Conservation (phyloP, 768 basidiomycete genomes). For the Leccinellum albellum region DNA sequence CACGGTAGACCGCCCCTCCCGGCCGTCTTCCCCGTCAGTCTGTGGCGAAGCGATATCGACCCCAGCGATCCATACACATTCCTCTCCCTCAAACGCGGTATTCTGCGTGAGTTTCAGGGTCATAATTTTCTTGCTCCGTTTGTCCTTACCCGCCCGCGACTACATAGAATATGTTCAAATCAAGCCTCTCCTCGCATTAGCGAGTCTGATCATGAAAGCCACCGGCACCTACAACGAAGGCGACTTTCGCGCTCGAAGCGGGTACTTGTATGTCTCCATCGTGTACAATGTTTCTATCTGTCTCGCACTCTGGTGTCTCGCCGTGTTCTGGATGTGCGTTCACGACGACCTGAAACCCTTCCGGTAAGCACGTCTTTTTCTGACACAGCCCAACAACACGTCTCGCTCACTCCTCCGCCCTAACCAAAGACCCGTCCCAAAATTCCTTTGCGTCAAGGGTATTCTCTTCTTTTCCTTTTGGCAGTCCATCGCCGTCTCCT, state of each 20-base stretch:
- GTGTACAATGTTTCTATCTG: slow-evolving; percentile 83
- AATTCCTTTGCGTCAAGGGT: slow-evolving; percentile 98
- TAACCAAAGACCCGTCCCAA: slow-evolving; percentile 73
- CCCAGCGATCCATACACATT: slow-evolving; percentile 94
- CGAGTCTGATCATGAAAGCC: slow-evolving; percentile 83
- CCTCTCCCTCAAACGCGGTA: slow-evolving; percentile 90
- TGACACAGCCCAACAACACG: not conserved
- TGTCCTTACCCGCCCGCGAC: not conserved
- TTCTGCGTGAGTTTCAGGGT: slow-evolving; percentile 61
- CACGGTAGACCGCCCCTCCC: slow-evolving; percentile 88
- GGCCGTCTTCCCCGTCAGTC: slow-evolving; percentile 79
- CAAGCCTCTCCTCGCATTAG: slow-evolving; percentile 84
- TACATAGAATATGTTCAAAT: slow-evolving; percentile 90
- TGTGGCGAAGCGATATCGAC: slow-evolving; percentile 86
- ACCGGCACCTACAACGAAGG: slow-evolving; percentile 88
- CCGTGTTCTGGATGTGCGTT: slow-evolving; percentile 95
- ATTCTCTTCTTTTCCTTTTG: slow-evolving; percentile 99
- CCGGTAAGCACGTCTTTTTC: slow-evolving; percentile 44
- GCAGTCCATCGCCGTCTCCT: slow-evolving; percentile 85
- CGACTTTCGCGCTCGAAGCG: slow-evolving; percentile 75
- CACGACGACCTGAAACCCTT: slow-evolving; percentile 86
- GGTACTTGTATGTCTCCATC: slow-evolving; percentile 88
- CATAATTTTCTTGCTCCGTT: not conserved
- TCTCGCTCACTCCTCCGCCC: not conserved
- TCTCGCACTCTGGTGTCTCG: slow-evolving; percentile 82